phyloP scores from a whole-genome alignment of 306 rosid genomes.

The Ceratonia siliqua region DNA sequence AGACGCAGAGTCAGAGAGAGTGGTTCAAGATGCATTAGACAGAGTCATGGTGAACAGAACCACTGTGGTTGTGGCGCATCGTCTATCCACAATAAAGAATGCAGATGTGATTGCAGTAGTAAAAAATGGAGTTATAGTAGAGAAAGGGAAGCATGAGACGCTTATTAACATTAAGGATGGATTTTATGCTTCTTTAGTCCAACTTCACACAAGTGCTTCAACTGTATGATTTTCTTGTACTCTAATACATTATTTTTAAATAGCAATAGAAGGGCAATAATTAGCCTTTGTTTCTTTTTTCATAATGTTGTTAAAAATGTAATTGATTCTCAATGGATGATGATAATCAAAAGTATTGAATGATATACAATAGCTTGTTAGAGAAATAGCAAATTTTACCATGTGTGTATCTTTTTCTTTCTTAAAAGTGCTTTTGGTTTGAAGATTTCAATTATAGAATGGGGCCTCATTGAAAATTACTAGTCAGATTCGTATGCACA shows the following conservation, averaged over 20 bases:
- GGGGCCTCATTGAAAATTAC: too few relatives aligned
- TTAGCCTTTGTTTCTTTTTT: background rate
- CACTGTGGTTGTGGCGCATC: slow-evolving; percentile 75
- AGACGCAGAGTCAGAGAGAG: slow-evolving; percentile 79
- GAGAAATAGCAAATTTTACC: background rate
- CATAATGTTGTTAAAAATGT: background rate
- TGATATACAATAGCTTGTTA: background rate
- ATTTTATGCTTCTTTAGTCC: slow-evolving; percentile 66
- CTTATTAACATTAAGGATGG: slow-evolving; percentile 59
- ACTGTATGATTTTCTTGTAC: slow-evolving; percentile 26
- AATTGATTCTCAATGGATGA: background rate
- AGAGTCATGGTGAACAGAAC: slow-evolving; percentile 66
- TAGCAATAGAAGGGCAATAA: background rate
- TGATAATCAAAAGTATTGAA: background rate
- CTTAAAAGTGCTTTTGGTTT: background rate
- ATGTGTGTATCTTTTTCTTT: background rate
- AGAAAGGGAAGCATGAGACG: slow-evolving; percentile 68
- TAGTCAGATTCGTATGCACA: too few relatives aligned
- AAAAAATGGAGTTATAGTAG: slow-evolving; percentile 70
- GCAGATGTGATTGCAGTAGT: slow-evolving; percentile 76
- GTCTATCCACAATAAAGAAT: slow-evolving; percentile 69
- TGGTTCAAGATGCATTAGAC: slow-evolving; percentile 82
- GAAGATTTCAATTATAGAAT: too few relatives aligned
- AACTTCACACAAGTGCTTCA: slow-evolving; percentile 55
- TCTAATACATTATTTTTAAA: background rate